Base-by-base conservation (phyloP, 306 rosid species). In the Malus fusca region DNA sequence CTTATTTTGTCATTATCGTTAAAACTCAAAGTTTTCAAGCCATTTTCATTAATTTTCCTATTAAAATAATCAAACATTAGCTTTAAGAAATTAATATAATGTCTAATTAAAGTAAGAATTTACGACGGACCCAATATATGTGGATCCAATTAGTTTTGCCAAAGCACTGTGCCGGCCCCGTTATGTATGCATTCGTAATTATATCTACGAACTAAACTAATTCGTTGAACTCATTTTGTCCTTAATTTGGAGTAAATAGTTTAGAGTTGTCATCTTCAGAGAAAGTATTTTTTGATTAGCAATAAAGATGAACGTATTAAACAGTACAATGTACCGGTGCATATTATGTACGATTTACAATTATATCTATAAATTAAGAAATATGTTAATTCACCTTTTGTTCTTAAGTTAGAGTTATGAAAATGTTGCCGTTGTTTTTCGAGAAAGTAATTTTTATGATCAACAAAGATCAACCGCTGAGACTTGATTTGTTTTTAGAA, bases 391-490 rank as follows among this genome's bases (percentile, higher is more conserved):
- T 15, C 21, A 5, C 3, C 0, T 51, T 17, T 51, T 5, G 55
- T 51, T 5, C 3, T 15, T 5, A 51, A 51, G 55, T 51, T 51
- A 51, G 21, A 17, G 55, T 51, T 15, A 0, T 51, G 9, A 5
- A 5, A 51, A 51, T 5, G 21, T 17, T 2, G 0, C 6, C 3
- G 8, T 48, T 1, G 0, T 51, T 0, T 48, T 14, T 0, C 15
- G 0, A 17, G 0, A 5, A 51, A 51, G 8, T 15, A 48, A 0
- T 0, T 48, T 17, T 0, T 51, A 14, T 51, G 3, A 51, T 51
- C 21, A 17, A 51, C 3, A 17, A 51, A 48, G 0, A 14, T 48
- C 55, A 48, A 48, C 3, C 0, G 7, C 3, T 51, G 21, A 15
- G 55, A 51, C 7, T 51, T 51, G 0, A 51, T 51, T 51, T 51